Base-by-base conservation (phyloP, 2,329 filamentous ascomycete species). In the Verticillium longisporum region DNA sequence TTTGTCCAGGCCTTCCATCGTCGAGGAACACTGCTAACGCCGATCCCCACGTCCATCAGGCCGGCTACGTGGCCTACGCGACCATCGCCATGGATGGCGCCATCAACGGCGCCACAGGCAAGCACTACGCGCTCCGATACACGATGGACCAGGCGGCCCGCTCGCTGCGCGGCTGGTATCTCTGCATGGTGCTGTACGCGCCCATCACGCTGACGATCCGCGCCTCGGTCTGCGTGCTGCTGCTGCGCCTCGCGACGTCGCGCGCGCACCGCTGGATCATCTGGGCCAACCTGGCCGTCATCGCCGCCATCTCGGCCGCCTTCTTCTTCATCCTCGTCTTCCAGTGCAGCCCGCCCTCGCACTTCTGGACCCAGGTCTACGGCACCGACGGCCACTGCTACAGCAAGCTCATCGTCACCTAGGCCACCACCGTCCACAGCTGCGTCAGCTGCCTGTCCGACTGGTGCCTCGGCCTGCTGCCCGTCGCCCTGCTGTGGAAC, bases 401-500 rank as follows among this genome's bases (percentile, higher is more conserved):
- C 18, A 61, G 74, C 50, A 64, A 71, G n/a, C 65, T 71, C 9
- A 67, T 78, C 7, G 74, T 80, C 36, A 75, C 76, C n/a, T 68
- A 68, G 38, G 66, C 77, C 2, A 79, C 78, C 0, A 76, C 79
- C 38, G 68, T 77, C 0, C 80, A 83, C 68, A 78, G 78, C 45
- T 74, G 72, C 26, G 66, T 82, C 31, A 75, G 73, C 31, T 77
- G 76, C 6, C 62, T 77, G 6, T 75, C 72, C 59, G 81, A 85
- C 63, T 78, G 79, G 69, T 73, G 74, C 1, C 73, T 83, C 11
- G 80, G 77, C 2, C 67, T 81, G 1, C 68, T 84, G 4, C 82
- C 82, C 1, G 72, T 82, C 5, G 74, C 76, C 15, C 75, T 84
- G 50, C 71, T 84, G 0, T 82, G 79, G 77, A 70, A 77, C 18